A percentile compares a stretch with the other conserved stretches of the same genome.
Conservation (phyloP, 1,284 basidiomycete genomes). For the Cryptococcus hybrid region DNA sequence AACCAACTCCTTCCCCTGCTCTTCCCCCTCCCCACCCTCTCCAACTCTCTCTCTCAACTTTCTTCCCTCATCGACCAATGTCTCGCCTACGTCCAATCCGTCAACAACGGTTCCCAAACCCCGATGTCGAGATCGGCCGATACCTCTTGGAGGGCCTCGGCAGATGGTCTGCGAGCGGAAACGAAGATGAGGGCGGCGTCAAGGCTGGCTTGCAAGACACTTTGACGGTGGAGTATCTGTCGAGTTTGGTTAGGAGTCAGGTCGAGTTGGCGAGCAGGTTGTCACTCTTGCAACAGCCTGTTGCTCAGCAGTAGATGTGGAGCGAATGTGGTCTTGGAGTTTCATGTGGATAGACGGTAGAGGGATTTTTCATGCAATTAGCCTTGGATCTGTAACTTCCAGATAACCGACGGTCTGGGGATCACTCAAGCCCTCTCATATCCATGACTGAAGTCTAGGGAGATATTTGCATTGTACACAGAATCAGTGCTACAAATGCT, state of each 20-base stretch:
- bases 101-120: constrained; percentile 66
- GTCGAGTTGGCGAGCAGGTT: constrained; percentile 89
- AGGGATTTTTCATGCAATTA: no score
- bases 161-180: constrained; percentile 56
- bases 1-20: constrained; percentile 39
- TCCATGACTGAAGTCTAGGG: no score
- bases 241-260: constrained; percentile 90
- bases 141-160: constrained; percentile 91
- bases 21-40: constrained; percentile 41
- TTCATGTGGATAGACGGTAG: no score
- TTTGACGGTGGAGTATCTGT: constrained; percentile 91
- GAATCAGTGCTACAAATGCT: no score
- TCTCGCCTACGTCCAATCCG: constrained; percentile 80
- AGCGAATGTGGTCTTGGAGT: neutral
- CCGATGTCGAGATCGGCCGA: constrained; percentile 80
- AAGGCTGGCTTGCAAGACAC: constrained; percentile 66
- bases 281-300: constrained; percentile 61
- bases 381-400: no score
- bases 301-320: constrained; percentile 7
- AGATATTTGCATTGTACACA: no score
- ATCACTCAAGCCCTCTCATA: no score
- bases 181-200: constrained; percentile 45
- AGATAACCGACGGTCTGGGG: constrained; percentile 53
- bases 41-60: constrained; percentile 50
- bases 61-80: constrained; percentile 57